A percentile compares a stretch with the other conserved stretches of the same genome.
Evolutionary conservation across 441 rosid genomes (phyloP).

Genomic region (Populus hybrid): DNA sequence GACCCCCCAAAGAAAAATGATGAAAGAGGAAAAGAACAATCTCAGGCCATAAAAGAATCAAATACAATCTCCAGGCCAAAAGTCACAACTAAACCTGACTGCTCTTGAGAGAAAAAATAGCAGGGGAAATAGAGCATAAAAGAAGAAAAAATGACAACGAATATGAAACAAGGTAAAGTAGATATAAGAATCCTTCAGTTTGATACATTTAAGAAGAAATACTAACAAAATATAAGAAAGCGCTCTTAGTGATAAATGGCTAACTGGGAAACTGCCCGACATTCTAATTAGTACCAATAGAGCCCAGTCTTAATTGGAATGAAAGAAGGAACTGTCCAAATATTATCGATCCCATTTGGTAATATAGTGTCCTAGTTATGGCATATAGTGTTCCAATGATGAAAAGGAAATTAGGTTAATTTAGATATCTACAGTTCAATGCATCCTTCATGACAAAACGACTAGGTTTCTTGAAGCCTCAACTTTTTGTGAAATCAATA

Average conservation of each 20-base stretch:
- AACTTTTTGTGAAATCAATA: background rate
- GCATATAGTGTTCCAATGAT: background rate
- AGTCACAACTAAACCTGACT: background rate
- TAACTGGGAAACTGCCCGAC: background rate
- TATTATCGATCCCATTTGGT: background rate
- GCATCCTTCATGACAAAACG: background rate
- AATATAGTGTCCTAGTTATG: background rate
- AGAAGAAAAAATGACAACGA: background rate
- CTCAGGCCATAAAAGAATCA: background rate
- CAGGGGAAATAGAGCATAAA: background rate
- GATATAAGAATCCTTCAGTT: background rate
- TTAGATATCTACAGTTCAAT: background rate
- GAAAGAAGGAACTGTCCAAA: background rate
- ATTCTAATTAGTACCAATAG: background rate
- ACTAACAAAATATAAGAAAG: background rate
- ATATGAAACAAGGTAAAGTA: background rate
- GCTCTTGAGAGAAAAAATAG: background rate
- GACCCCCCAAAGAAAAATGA: constrained; percentile 4
- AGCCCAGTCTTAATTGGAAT: background rate
- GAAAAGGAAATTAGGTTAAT: background rate
- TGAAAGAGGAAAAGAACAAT: background rate
- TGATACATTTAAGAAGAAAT: background rate
- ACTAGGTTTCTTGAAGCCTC: background rate
- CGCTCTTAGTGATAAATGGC: background rate
- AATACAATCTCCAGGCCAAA: background rate